Conservation (phyloP, 345 rosid genomes). For the Gossypium raimondii region DNA sequence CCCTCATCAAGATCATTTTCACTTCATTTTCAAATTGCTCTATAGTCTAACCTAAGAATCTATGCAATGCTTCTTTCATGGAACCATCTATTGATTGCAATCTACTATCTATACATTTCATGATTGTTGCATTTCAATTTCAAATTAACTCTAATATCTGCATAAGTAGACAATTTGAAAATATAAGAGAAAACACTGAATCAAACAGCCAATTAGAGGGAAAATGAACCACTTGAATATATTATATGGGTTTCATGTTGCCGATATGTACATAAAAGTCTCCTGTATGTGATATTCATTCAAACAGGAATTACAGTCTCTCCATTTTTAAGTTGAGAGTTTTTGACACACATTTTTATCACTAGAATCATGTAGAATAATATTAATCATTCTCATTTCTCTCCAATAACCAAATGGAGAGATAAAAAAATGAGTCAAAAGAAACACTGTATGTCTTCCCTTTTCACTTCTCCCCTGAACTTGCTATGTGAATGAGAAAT, state of each 20-base stretch:
- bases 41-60: neutral
- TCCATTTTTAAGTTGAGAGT: neutral
- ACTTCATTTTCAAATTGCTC: neutral
- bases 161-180: neutral
- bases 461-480: slow-evolving; percentile 2
- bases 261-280: neutral
- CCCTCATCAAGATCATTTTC: slow-evolving; percentile 3
- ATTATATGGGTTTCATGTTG: neutral
- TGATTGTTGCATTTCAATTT: neutral
- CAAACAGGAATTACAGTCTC: neutral
- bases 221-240: neutral
- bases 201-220: neutral
- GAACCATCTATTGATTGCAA: neutral
- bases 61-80: neutral
- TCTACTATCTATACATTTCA: neutral
- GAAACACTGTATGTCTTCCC: neutral
- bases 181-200: neutral
- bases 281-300: neutral
- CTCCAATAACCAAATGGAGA: neutral
- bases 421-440: neutral
- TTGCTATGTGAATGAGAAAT: neutral
- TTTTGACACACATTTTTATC: neutral
- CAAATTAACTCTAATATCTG: neutral
- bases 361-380: neutral
- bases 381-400: neutral